Evolutionary conservation across 106 monocot species (phyloP).

Genomic region (Apostasia ramifera): DNA sequence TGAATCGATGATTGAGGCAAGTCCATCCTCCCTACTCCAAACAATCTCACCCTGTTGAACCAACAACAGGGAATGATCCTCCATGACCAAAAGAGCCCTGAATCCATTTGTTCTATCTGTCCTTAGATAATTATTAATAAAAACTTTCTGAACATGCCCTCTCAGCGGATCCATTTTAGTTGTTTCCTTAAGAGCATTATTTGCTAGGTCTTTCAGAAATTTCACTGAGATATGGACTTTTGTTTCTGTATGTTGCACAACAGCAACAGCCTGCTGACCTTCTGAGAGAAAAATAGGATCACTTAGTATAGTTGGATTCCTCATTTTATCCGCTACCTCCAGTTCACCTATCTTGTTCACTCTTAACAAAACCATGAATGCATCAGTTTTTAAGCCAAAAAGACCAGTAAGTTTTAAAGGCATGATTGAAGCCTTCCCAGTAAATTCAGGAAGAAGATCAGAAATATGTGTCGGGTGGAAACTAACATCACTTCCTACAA

Average conservation of each 20-base stretch:
- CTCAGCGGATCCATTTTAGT: conserved; percentile 47
- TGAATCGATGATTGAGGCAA: conserved; percentile 88
- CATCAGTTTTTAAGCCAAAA: conserved; percentile 52
- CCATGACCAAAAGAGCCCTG: conserved; percentile 90
- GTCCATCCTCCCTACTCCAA: conserved; percentile 95
- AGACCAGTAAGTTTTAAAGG: conserved; percentile 48
- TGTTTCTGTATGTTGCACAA: conserved; percentile 40
- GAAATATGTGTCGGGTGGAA: conserved; percentile 55
- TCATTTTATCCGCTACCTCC: conserved; percentile 47
- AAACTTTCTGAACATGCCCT: conserved; percentile 65
- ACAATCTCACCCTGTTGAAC: conserved; percentile 94
- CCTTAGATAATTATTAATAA: conserved; percentile 92
- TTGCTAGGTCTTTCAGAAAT: conserved; percentile 34
- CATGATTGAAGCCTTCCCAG: conserved; percentile 40
- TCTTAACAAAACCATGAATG: conserved; percentile 34
- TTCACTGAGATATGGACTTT: conserved; percentile 48
- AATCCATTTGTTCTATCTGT: conserved; percentile 93
- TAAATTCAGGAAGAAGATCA: conserved; percentile 56
- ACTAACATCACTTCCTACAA: conserved; percentile 29
- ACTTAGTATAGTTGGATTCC: conserved; percentile 44
- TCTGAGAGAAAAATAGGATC: conserved; percentile 56
- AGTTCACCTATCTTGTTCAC: conserved; percentile 35
- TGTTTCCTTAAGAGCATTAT: conserved; percentile 48
- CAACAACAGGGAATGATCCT: conserved; percentile 77
- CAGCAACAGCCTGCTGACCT: conserved; percentile 65